These are phyloP conservation scores for Aspergillus fumigatus DNA, from an alignment of 2,329 filamentous ascomycete genomes.

Conservation along the genomic window DNA sequence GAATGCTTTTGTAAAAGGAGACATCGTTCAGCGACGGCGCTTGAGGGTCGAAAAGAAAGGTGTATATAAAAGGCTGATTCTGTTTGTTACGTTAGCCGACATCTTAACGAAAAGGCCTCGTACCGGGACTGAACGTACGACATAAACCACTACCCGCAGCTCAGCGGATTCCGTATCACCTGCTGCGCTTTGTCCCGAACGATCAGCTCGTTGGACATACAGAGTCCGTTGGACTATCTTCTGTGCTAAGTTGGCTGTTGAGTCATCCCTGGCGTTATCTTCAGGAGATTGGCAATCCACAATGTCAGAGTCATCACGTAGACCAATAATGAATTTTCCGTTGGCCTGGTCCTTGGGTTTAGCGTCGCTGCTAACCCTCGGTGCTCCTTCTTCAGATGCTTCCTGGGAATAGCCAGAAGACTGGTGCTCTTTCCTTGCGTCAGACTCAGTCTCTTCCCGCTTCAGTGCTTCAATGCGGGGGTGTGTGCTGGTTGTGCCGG, in stretches of 20 bases:
- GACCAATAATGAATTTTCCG: constrained; percentile 40
- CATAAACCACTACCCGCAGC: constrained; percentile 40
- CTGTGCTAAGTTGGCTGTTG: constrained; percentile 19
- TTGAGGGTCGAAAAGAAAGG: constrained; percentile 45
- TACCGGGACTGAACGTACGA: constrained; percentile 26
- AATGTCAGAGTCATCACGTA: constrained; percentile 38
- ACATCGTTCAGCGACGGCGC: constrained; percentile 39
- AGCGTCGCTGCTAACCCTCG: constrained; percentile 2
- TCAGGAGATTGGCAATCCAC: constrained; percentile 30
- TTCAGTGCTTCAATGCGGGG: constrained; percentile 24
- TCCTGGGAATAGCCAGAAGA: neutral
- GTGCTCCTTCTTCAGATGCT: neutral
- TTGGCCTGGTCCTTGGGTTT: constrained; percentile 19
- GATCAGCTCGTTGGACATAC: constrained; percentile 27
- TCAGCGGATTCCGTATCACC: constrained; percentile 13
- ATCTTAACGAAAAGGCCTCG: neutral
- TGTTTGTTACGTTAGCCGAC: constrained; percentile 16
- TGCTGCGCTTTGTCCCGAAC: constrained; percentile 6
- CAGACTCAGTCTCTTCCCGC: constrained; percentile 11
- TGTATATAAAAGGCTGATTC: constrained; percentile 49
- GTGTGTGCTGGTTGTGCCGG: constrained; percentile 23
- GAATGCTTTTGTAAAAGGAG: constrained; percentile 45
- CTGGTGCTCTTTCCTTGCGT: neutral
- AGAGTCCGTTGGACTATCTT: constrained; percentile 35
- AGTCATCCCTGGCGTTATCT: constrained; percentile 18